Base-by-base conservation (phyloP, 2,329 filamentous ascomycete species). In the Penicillium sp. region DNA sequence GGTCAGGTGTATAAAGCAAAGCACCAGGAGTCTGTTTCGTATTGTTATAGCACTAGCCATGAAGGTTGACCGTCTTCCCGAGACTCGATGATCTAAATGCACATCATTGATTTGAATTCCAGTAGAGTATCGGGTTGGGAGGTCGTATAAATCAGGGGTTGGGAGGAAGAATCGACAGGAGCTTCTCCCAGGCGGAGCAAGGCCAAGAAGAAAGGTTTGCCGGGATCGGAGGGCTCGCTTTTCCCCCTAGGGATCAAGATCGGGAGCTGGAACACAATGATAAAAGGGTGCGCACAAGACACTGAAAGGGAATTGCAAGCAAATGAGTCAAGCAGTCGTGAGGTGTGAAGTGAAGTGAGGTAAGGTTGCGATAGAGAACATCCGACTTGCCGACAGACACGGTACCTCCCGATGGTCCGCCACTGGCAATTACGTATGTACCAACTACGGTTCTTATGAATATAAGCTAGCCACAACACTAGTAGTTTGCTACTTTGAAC, bases 341-440 rank as follows among this genome's bases (percentile, higher is more conserved):
- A 27, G 24, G 24, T 27, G 6, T 27, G 24, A 27, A 27, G 24
- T 27, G 4, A 27, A 27, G 24, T 27, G 31, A 43, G 31, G 39
- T 48, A 36, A 53, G 41, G 43, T 44, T 50, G 48, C 49, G 50
- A 34, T 55, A 45, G 47, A 56, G 38, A 55, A 54, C 57, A 57
- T 58, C 61, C 61, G 61, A 64, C 34, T 47, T 63, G 27, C 57
- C 60, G 56, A 57, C 48, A 39, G 41, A 50, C 49, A 60, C 62
- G 62, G 60, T 63, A 58, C 59, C 57, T 63, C 50, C 62, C 60
- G 62, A 63, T 42, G 40, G 53, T 46, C 45, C 52, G 48, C 29
- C 44, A 53, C 47, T 50, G 9, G 18, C 38, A 9, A 42, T 48
- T 52, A 41, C 50, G 45, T 42, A 48, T 43, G 34, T 47, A 29